These are phyloP conservation scores for Phyllosticta citribraziliensis DNA, from an alignment of 2,329 filamentous ascomycete genomes.

Conservation along the genomic window DNA sequence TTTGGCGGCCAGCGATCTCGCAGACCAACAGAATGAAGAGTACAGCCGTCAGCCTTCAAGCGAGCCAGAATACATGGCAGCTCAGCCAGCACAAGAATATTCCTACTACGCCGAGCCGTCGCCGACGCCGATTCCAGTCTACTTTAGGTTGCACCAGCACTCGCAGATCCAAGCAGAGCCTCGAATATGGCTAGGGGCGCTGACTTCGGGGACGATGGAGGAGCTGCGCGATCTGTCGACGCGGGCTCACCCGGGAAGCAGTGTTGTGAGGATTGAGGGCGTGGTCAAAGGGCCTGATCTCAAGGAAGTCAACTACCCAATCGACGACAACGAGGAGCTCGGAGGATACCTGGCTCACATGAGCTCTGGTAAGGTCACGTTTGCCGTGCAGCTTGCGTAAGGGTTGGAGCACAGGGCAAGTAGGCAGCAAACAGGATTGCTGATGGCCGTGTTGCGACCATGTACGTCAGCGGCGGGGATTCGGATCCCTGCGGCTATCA, in stretches of 20 bases:
- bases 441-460: background rate
- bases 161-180: conserved; percentile 45
- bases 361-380: conserved; percentile 44
- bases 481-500: background rate
- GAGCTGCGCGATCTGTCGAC: conserved; percentile 55
- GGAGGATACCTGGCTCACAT: conserved; percentile 61
- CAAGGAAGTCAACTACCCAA: conserved; percentile 52
- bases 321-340: conserved; percentile 63
- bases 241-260: conserved; percentile 50
- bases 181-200: conserved; percentile 55
- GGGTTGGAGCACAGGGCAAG: background rate
- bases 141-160: conserved; percentile 58
- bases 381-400: conserved; percentile 31
- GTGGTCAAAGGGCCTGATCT: conserved; percentile 44
- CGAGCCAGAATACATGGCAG: background rate
- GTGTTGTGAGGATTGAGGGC: conserved; percentile 57
- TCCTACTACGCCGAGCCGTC: conserved; percentile 12
- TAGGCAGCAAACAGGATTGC: background rate
- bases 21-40: conserved; percentile 1
- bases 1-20: conserved; percentile 44
- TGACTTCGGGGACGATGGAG: conserved; percentile 47
- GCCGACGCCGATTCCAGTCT: conserved; percentile 44
- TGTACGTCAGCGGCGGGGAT: background rate
- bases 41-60: background rate
- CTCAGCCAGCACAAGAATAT: conserved; percentile 2